A percentile compares a stretch with the other conserved stretches of the same genome.
These are phyloP conservation scores for Bassia scoparia DNA, from an alignment of 148 eudicot genomes.

Conservation along the genomic window DNA sequence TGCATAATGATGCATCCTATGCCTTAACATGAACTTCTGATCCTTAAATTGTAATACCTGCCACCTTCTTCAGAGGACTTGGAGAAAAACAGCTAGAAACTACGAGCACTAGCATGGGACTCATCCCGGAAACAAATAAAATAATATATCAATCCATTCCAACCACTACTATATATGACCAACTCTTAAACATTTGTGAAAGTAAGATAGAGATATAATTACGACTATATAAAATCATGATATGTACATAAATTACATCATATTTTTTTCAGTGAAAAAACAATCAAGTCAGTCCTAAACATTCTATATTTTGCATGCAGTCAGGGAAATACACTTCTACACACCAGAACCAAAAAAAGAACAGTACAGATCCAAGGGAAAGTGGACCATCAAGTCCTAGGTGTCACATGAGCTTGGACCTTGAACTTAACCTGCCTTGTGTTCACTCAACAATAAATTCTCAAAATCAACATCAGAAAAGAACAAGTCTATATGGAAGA, in stretches of 20 bases:
- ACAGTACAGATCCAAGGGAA: conserved; percentile 61
- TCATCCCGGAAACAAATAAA: too few species aligned
- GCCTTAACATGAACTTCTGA: too few species aligned
- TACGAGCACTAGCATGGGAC: too few species aligned
- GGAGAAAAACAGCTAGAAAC: too few species aligned
- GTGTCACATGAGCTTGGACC: conserved; percentile 72
- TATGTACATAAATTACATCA: not conserved
- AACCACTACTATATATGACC: not conserved
- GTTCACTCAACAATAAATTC: conserved; percentile 29
- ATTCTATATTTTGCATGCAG: conserved; percentile 30
- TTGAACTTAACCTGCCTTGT: conserved; percentile 78
- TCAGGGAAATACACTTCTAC: conserved; percentile 76
- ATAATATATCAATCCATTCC: too few species aligned
- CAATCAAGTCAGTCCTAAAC: not conserved
- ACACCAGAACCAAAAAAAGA: conserved; percentile 69
- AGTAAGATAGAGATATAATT: not conserved
- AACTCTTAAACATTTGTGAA: not conserved
- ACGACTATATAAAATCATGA: not conserved
- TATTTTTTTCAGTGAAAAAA: not conserved
- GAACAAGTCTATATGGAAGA: conserved; percentile 7
- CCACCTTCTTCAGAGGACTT: too few species aligned
- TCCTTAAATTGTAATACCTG: too few species aligned
- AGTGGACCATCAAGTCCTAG: conserved; percentile 40
- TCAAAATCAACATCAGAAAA: conserved; percentile 21
- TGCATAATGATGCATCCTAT: too few species aligned